phyloP scores from a whole-genome alignment of 495 filamentous ascomycete genomes.

The Penicillium canariense region DNA sequence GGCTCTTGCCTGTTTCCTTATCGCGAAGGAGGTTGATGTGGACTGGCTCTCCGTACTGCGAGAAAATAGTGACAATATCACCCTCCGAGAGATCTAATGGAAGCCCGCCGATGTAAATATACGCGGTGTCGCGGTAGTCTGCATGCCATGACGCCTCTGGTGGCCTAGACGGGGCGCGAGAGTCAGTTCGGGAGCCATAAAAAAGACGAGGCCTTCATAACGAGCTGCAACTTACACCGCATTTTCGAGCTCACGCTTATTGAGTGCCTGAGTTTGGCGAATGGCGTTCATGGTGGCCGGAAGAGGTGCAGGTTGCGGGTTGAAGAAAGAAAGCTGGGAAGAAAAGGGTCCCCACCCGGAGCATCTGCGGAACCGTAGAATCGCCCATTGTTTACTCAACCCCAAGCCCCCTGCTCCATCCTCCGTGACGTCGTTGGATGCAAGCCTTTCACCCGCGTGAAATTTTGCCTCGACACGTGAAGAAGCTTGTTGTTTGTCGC shows the following conservation, averaged over 20 bases:
- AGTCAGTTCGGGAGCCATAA: slow-evolving; percentile 11
- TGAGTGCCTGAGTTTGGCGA: slow-evolving; percentile 85
- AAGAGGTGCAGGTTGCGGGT: slow-evolving; percentile 6
- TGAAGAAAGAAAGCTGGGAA: slow-evolving; percentile 18
- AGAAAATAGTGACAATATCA: slow-evolving; percentile 95
- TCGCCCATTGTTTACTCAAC: slow-evolving; percentile 31
- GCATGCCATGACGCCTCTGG: slow-evolving; percentile 93
- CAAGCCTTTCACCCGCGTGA: slow-evolving; percentile 2
- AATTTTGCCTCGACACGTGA: neutral
- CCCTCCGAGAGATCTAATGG: slow-evolving; percentile 93
- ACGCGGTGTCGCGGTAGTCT: slow-evolving; percentile 96
- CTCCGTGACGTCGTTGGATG: slow-evolving; percentile 15
- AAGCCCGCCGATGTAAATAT: slow-evolving; percentile 92
- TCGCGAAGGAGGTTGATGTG: slow-evolving; percentile 88
- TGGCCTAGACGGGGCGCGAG: slow-evolving; percentile 42
- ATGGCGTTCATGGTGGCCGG: slow-evolving; percentile 76
- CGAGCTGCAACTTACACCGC: slow-evolving; percentile 54
- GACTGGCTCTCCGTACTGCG: slow-evolving; percentile 91
- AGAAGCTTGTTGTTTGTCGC: neutral
- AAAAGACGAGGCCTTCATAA: neutral
- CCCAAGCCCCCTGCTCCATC: slow-evolving; percentile 16
- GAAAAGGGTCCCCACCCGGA: slow-evolving; percentile 24
- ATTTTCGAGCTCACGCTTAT: slow-evolving; percentile 92
- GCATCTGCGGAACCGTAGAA: slow-evolving; percentile 32
- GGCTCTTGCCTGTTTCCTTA: slow-evolving; percentile 92